Evolutionary conservation across 225 moss, liverwort and hornwort species (phyloP).

Genomic region (Bryoerythrophyllum caledonicum): DNA sequence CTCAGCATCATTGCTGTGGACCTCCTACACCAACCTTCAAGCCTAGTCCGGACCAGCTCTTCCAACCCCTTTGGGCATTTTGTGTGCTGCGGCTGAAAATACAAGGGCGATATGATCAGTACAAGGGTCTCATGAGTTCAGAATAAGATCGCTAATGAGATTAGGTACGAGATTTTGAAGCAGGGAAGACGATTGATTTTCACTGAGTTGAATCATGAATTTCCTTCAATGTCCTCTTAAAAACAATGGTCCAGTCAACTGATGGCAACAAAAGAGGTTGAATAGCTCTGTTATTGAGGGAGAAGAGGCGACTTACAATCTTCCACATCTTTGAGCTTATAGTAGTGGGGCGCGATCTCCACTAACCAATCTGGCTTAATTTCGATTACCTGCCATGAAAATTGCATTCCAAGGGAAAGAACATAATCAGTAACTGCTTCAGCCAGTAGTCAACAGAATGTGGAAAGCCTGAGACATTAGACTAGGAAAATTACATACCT

Average conservation of each 20-base stretch:
- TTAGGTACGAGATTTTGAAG: neutral
- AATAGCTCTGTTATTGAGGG: conserved; percentile 10
- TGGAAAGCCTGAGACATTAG: conserved; percentile 9
- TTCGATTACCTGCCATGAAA: conserved; percentile 60
- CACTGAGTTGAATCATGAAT: neutral
- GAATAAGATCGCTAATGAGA: neutral
- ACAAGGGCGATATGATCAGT: conserved; percentile 5
- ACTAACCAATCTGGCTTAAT: conserved; percentile 97
- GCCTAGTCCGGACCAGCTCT: conserved; percentile 46
- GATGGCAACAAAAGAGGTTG: neutral
- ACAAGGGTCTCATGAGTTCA: neutral
- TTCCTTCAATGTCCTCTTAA: neutral
- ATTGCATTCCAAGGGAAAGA: neutral
- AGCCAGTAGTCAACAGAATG: conserved; percentile 6
- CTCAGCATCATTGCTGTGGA: neutral
- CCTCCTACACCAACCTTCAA: conserved; percentile 8
- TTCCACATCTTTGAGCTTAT: conserved; percentile 89
- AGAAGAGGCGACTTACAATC: conserved; percentile 45
- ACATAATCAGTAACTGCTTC: neutral
- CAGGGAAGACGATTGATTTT: neutral
- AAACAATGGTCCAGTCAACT: neutral
- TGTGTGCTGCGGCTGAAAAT: conserved; percentile 63
- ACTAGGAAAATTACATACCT: conserved; percentile 38
- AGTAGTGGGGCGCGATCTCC: conserved; percentile 96
- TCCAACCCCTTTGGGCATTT: conserved; percentile 90